Base-by-base conservation (phyloP, 2,329 filamentous ascomycete species). In the Neoarthrinium moseri region DNA sequence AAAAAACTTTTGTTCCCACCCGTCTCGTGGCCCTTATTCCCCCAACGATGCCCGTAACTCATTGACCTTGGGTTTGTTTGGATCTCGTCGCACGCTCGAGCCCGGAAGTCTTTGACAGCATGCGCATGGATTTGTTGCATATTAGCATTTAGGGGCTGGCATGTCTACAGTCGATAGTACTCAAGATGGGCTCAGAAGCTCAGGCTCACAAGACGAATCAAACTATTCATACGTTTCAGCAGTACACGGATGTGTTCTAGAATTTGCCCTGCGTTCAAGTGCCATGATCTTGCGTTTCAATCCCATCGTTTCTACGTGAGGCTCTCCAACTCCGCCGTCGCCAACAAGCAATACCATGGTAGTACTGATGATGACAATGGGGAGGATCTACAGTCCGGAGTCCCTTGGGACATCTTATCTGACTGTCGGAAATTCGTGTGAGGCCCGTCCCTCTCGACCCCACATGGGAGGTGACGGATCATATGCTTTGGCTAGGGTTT, bases 81-180 rank as follows among this genome's bases (percentile, higher is more conserved):
- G 39, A 24, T 43, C 29, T 21, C 39, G 27, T 41, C 24, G 8
- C 20, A 17, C 22, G 33, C 39, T 43, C 39, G 23, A 17, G 18
- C 17, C 27, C 13, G 26, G 26, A 43, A 27, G 20, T 32, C 39
- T 43, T 23, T 17, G 13, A 30, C 17, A 43, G 39, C 39, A 43
- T 43, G 32, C 39, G 24, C n/a, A 29, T 29, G 39, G 21, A 24
- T 34, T 32, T 29, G 39, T 43, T 43, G 39, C 39, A 43, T 43
- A 40, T 27, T 26, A 29, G 39, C 26, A 34, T 34, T 32, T 43
- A 32, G n/a, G n/a, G 27, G 39, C 27, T 18, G 27, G 39, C 17
- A 22, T 22, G 13, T 26, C 23, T 40, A 40, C 37, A 29, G 24
- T 23, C 30, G 30, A 40, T 27, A 27, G 37, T 17, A 23, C 18